These are phyloP conservation scores for Parvularia atlantis DNA, from an alignment of 78 protist species.

Conservation along the genomic window DNA sequence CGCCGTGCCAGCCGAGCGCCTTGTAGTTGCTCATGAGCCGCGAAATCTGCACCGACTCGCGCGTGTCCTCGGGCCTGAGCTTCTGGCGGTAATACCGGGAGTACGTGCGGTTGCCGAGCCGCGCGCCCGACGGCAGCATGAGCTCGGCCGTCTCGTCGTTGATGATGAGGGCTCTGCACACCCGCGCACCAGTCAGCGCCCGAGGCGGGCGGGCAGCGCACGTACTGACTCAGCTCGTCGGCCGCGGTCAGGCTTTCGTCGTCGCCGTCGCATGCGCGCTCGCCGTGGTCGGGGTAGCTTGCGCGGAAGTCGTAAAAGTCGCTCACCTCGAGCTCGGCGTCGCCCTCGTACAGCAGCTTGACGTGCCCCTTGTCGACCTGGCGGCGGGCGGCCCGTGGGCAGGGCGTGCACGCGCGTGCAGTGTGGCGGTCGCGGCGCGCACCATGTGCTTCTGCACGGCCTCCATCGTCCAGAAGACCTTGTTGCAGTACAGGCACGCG, in stretches of 20 bases:
- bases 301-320: constrained; percentile 62
- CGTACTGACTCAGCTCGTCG: constrained; percentile 8
- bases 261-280: background rate
- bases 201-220: constrained; percentile 22
- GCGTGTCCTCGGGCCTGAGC: background rate
- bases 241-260: background rate
- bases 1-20: background rate
- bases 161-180: constrained; percentile 43
- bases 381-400: background rate
- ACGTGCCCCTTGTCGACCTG: constrained; percentile 31
- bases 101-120: background rate
- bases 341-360: constrained; percentile 28
- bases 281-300: constrained; percentile 15
- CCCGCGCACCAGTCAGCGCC: constrained; percentile 40
- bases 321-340: constrained; percentile 26
- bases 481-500: constrained; percentile 59
- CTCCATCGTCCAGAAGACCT: constrained; percentile 18
- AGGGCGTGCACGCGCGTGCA: background rate
- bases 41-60: background rate
- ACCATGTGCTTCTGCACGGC: constrained; percentile 69
- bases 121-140: background rate
- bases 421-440: background rate
- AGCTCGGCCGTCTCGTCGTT: constrained; percentile 37
- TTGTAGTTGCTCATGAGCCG: background rate
- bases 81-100: background rate